Evolutionary conservation across 148 eudicot genomes (phyloP), one percentile per base, ranked within the genome.

Genomic region (Diospyros lotus): DNA sequence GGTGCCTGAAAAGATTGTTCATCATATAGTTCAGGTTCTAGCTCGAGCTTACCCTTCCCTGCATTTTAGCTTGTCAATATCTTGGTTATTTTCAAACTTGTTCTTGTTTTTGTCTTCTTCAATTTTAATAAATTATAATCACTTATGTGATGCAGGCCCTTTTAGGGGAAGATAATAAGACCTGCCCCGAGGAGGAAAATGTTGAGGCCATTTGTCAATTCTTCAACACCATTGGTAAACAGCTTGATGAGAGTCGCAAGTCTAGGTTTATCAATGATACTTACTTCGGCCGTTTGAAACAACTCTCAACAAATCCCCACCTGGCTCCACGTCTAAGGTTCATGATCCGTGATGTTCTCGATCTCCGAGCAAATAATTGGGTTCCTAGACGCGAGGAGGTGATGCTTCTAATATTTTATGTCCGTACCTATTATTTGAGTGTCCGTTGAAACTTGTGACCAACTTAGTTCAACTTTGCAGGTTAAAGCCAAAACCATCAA

Each of bases 1-100:
- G 98, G 96, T 93, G 6, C 90, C 93, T 18, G 96, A 93, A 80
- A 93, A 77, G 85, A 89, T 90, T 77, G 98, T 87, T 72, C 98
- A 90, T 81, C 96, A 93, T 77, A 89, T 93, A 80, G 90, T 87
- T 76, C 93, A 86, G 97, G 97, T 92, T 76, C 54, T 63, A n/a
- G 11, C 8, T 61, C 43, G 48, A 53, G n/a, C 38, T 38, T 28
- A 28, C 39, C 15, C 64, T 51, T 2, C 17, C 41, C 14, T 46
- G 15, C 39, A 8, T 15, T 18, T 48, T 44, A 14, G 2, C 13
- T 4, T 39, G 46, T 5, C 17, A 50, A 50, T 51, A 51, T 39
- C 18, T 69, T 60, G 28, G 5, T 59, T 60, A 38, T 51, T 73
- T 41, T 46, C 59, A 17, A 61, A 2, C 59, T 4, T 0, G 3